Conservation (phyloP, 2,329 filamentous ascomycete genomes). For the Fusarium torreyae region DNA sequence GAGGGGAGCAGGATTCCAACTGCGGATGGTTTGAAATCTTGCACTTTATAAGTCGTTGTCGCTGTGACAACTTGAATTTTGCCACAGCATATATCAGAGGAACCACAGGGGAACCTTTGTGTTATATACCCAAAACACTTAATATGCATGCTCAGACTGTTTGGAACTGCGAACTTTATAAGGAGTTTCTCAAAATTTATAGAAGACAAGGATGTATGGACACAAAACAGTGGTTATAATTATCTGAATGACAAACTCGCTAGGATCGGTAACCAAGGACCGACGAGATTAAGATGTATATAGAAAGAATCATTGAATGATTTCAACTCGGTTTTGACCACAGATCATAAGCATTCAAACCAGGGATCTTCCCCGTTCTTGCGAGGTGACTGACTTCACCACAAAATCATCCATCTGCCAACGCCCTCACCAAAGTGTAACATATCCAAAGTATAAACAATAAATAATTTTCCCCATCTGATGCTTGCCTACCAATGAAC, state of each 20-base stretch:
- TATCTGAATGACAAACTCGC: constrained; percentile 16
- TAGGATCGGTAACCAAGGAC: constrained; percentile 18
- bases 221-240: constrained; percentile 2
- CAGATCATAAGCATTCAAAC: constrained; percentile 46
- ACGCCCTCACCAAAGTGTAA: constrained; percentile 41
- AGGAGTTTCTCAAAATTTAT: not conserved
- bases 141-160: not conserved
- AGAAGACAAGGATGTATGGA: not conserved
- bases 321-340: constrained; percentile 37
- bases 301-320: constrained; percentile 45
- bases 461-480: constrained; percentile 35
- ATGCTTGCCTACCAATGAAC: constrained; percentile 45
- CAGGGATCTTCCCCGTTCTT: constrained; percentile 26
- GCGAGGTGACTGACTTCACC: constrained; percentile 31
- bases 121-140: not conserved
- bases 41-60: not conserved
- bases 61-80: not conserved
- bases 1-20: constrained; percentile 74
- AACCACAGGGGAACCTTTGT: constrained; percentile 4
- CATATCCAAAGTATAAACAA: constrained; percentile 37
- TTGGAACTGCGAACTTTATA: not conserved
- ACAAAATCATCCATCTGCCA: constrained; percentile 32
- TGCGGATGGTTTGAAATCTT: constrained; percentile 69
- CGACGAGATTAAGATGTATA: constrained; percentile 47
- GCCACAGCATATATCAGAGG: not conserved